Conservation (phyloP, 306 rosid species). For the Macrotyloma uniflorum region DNA sequence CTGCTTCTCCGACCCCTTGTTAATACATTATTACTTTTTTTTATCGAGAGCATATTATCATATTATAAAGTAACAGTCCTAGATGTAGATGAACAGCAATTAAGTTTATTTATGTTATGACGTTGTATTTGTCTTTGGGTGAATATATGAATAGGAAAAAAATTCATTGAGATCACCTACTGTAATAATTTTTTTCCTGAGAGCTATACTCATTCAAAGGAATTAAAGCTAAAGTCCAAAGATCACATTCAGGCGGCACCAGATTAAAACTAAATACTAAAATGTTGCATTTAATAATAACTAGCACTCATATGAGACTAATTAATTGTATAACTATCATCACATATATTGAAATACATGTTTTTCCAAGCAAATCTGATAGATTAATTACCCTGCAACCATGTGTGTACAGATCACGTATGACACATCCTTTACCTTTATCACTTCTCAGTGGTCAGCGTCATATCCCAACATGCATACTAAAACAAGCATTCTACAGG, state of each 20-base stretch:
- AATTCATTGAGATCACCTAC: not conserved
- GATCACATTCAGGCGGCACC: not conserved
- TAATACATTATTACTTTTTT: slow-evolving; percentile 17
- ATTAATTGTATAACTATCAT: not conserved
- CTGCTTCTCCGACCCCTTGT: slow-evolving; percentile 29
- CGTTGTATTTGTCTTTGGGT: not conserved
- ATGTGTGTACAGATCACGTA: not conserved
- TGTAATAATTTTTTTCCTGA: not conserved
- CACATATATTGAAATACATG: not conserved
- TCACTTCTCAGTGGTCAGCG: not conserved
- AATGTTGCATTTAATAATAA: slow-evolving; percentile 14
- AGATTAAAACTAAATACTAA: not conserved
- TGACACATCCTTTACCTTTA: slow-evolving; percentile 13
- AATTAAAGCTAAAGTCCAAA: not conserved
- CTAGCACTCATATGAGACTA: not conserved
- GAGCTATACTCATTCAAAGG: not conserved
- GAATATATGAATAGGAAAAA: not conserved
- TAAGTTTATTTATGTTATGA: not conserved
- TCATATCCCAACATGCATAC: slow-evolving; percentile 4
- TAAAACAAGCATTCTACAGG: slow-evolving; percentile 26
- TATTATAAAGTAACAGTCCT: not conserved
- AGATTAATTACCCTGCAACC: not conserved
- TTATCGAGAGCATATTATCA: not conserved
- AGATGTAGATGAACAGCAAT: not conserved
- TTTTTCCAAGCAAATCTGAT: not conserved